Base-by-base conservation (phyloP, 2,329 filamentous ascomycete genomes). In the Exophiala mesophila region DNA sequence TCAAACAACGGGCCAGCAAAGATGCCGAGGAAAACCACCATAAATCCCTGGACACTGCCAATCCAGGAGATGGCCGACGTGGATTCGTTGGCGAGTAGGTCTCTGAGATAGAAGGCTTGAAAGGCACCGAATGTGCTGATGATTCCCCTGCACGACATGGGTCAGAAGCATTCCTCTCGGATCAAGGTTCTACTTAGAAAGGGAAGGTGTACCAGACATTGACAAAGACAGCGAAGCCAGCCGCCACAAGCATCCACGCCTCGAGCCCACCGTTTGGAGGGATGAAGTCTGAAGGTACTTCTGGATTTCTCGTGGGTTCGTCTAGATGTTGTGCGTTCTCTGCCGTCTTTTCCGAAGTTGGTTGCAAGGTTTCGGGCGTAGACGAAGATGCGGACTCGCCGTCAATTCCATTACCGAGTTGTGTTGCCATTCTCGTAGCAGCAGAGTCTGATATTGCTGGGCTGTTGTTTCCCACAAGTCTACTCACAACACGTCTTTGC, bases 11-110 rank as follows among this genome's bases (percentile, higher is more conserved):
- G 61, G 2, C 68, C 68, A 2, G 63, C 60, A 13, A 68, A 54
- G 47, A 66, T 59, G 19, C 67, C 67, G 9, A 66, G 50, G 15
- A 59, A 57, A 41, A 68, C 67, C 23, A 67, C 56, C 2, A 64
- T 56, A 9, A 65, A 60, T 41, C 65, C 61, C 37, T 68, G 65
- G 31, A 67, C 51, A 16, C 59, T 63, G 3, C 66, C 66, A 15
- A 69, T 64, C 66, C 66, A 69, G 1, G 65, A 65, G 2, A 69
- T 65, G 10, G 62, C 56, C 1, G 60, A 63, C 44, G 67, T 58
- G 7, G 62, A 57, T 21, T 57, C 24, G 13, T 30, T 36, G 8
- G 42, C 19, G 3, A 57, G 42, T 2, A 49, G 41, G 26, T 47
- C 40, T 8, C 40, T 33, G 36, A 55, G 30, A 16, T 58, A 58